A percentile compares a stretch with the other conserved stretches of the same genome.
Conservation (phyloP, 2,329 filamentous ascomycete species). For the Fusarium sp. region DNA sequence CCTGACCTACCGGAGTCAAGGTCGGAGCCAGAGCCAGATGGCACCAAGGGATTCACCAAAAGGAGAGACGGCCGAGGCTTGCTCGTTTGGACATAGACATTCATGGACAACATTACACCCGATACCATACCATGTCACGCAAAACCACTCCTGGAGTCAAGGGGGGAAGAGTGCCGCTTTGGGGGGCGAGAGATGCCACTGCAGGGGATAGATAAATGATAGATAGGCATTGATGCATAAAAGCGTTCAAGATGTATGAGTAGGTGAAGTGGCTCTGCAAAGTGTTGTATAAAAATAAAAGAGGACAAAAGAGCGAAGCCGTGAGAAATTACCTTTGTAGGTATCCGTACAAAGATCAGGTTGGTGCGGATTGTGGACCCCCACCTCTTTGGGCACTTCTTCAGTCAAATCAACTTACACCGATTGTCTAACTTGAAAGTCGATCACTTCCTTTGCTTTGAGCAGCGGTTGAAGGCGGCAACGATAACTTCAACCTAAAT, state of each 20-base stretch:
- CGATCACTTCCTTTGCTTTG: conserved; percentile 12
- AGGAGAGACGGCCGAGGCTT: conserved; percentile 10
- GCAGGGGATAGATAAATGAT: conserved; percentile 22
- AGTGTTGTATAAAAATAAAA: conserved; percentile 1
- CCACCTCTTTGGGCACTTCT: conserved; percentile 29
- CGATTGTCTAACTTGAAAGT: conserved; percentile 1
- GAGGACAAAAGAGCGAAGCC: conserved; percentile 5
- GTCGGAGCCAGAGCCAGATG: neutral
- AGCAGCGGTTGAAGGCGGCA: neutral
- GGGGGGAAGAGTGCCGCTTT: conserved; percentile 22
- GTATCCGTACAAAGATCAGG: no score
- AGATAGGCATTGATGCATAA: conserved; percentile 30
- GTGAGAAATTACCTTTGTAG: conserved; percentile 7
- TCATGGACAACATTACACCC: conserved; percentile 25
- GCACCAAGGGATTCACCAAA: conserved; percentile 14
- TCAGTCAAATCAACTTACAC: conserved; percentile 32
- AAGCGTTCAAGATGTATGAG: conserved; percentile 13
- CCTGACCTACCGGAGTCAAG: neutral
- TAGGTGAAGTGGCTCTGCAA: neutral
- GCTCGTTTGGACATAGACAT: conserved; percentile 24
- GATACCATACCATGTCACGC: conserved; percentile 12
- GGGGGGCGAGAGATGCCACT: conserved; percentile 7
- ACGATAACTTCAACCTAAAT: neutral
- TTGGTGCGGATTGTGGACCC: conserved; percentile 5
- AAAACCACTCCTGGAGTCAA: conserved; percentile 32